These are phyloP conservation scores for Coemansia furcata DNA, from an alignment of 192 early-diverging fungal genomes.

Conservation along the genomic window DNA sequence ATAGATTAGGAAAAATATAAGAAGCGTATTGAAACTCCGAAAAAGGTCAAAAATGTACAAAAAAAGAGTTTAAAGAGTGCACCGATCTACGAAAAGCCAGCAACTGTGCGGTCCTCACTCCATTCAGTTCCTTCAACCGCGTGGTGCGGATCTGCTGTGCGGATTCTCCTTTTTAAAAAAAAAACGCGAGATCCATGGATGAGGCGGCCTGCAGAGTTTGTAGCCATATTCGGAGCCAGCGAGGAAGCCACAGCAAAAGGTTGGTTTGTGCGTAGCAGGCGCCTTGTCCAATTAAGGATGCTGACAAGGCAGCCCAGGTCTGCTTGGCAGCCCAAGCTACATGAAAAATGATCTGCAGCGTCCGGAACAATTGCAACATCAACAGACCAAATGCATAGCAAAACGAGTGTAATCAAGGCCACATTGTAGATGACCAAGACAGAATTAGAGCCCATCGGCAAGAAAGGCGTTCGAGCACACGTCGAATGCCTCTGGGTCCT, in stretches of 20 bases:
- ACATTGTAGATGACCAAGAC: not conserved
- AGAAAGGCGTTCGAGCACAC: slow-evolving; percentile 42
- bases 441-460: slow-evolving; percentile 11
- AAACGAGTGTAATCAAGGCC: not conserved
- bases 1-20: slow-evolving; percentile 1
- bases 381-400: not conserved
- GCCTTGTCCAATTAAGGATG: not conserved
- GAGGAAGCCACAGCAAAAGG: not conserved
- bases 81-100: not conserved
- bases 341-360: slow-evolving; percentile 11
- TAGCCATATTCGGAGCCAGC: slow-evolving; percentile 2
- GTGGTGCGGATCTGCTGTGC: not conserved
- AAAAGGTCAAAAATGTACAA: not conserved
- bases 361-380: not conserved
- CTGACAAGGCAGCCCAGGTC: slow-evolving; percentile 3
- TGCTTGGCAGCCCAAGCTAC: not conserved
- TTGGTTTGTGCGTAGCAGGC: not conserved
- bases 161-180: not conserved
- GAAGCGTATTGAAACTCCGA: slow-evolving; percentile 3
- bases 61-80: not conserved
- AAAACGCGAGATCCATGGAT: slow-evolving; percentile 1
- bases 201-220: slow-evolving; percentile 1
- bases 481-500: slow-evolving; percentile 36
- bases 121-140: not conserved
- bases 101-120: not conserved